These are phyloP conservation scores for Pythium dissotocum DNA, from an alignment of 352 stramenopile genomes.

Conservation along the genomic window DNA sequence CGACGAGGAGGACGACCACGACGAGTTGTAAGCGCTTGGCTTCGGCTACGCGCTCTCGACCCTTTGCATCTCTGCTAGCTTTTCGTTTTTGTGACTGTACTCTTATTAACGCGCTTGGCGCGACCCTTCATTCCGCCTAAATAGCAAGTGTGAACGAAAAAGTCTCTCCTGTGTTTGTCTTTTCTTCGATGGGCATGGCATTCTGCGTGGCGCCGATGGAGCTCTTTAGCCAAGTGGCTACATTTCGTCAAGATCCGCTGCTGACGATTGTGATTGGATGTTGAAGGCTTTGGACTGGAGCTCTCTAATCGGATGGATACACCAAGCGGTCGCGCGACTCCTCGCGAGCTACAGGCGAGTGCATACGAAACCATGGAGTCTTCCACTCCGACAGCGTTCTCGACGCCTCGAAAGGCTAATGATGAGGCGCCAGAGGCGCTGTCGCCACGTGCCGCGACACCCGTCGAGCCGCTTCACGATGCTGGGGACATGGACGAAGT, in stretches of 20 bases:
- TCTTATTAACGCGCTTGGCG: constrained; percentile 27
- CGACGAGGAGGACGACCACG: constrained; percentile 91
- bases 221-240: background rate
- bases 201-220: background rate
- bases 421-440: background rate
- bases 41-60: background rate
- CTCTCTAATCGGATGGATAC: no score
- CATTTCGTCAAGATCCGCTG: background rate
- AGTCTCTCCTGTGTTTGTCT: background rate
- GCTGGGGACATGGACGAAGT: constrained; percentile 22
- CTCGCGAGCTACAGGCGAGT: background rate
- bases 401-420: background rate
- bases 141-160: constrained; percentile 20
- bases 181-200: background rate
- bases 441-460: constrained; percentile 17
- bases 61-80: background rate
- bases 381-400: background rate
- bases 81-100: constrained; percentile 27
- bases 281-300: no score
- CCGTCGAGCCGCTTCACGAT: constrained; percentile 27
- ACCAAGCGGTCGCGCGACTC: background rate
- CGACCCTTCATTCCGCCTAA: constrained; percentile 16
- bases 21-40: constrained; percentile 92
- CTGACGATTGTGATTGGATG: background rate
- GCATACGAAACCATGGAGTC: background rate